Percentiles rank a stretch among this genome's conserved stretches.
Evolutionary conservation across 2,329 filamentous ascomycete genomes (phyloP).

Genomic region (Exophiala phaeomuriformis): DNA sequence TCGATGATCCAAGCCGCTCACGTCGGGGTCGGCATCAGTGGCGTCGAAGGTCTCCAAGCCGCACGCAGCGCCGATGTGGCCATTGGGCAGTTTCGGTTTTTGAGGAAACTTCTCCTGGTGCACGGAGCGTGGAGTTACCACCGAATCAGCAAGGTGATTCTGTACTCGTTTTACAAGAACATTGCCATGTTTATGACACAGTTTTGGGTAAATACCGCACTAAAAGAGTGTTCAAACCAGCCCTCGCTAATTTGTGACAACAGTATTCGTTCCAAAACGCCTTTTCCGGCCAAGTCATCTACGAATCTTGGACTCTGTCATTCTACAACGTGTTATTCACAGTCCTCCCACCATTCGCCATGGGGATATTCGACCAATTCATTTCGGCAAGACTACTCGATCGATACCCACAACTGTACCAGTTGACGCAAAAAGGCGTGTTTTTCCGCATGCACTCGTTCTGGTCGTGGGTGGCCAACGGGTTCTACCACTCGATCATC

Average conservation of each 20-base stretch:
- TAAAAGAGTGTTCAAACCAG: neutral
- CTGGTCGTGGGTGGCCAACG: constrained; percentile 84
- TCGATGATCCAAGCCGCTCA: constrained; percentile 99
- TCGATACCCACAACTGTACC: constrained; percentile 92
- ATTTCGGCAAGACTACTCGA: constrained; percentile 89
- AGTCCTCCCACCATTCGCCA: constrained; percentile 80
- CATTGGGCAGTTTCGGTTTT: constrained; percentile 90
- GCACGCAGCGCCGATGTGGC: constrained; percentile 92
- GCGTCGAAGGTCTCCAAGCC: constrained; percentile 92
- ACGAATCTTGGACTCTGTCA: constrained; percentile 98
- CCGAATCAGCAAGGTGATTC: constrained; percentile 88
- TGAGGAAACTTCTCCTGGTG: constrained; percentile 87
- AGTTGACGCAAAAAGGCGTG: constrained; percentile 80
- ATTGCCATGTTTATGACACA: constrained; percentile 98
- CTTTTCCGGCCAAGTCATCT: constrained; percentile 96
- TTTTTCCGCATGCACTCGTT: constrained; percentile 95
- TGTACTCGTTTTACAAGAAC: constrained; percentile 99
- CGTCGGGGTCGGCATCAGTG: constrained; percentile 95
- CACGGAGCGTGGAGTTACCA: constrained; percentile 98
- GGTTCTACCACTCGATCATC: constrained; percentile 89
- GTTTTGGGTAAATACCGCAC: constrained; percentile 68
- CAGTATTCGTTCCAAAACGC: constrained; percentile 96
- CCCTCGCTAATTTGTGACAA: neutral
- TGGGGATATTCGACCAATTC: constrained; percentile 96
- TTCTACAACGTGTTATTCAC: constrained; percentile 99